Base-by-base conservation (phyloP, 306 rosid species). In the Ormosia emarginata region DNA sequence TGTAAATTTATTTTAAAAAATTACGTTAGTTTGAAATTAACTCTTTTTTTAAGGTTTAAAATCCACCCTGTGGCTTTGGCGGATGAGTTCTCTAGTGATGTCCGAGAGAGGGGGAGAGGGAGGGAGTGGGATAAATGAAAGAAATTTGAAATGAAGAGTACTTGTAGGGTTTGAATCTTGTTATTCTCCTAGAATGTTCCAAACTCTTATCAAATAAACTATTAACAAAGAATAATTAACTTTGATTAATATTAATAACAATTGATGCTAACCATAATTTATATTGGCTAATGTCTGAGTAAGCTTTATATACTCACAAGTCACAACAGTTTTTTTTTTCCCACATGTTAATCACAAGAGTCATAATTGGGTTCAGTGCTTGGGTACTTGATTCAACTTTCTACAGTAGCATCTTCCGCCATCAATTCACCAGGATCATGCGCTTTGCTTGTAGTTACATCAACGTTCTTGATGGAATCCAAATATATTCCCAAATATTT, bases 311-410 rank as follows among this genome's bases (percentile, higher is more conserved):
- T 13, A 14, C 6, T 50, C 5, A 47, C n/a, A 12, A 47, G 53
- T 46, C 13, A 46, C 14, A 46, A 46, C 4, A 24, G n/a, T n/a
- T 55, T 55, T 55, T 55, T 67, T 9, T 0, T 40, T 17, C 14
- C 34, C 46, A 32, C 4, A 9, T 43, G 3, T 14, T 11, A 3
- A 12, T 70, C 34, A 15, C 1, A 17, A 37, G 52, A 73, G 47
- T 37, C 52, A 73, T 36, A 10, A 55, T 56, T 37, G 52, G 78
- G 78, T 9, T 52, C 4, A 2, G 5, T 56, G 67, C 7, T 18
- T 74, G 30, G 68, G 13, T 55, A 18, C 14, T 24, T 17, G 40
- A 57, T 74, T 74, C 79, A 57, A 74, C 79, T 74, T 57, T 74
- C 67, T 40, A 57, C 67, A 12, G 53, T 15, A 3, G 3, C 67